Conservation (phyloP, 371 early-diverging fungal species). For the Cokeromyces recurvatus region DNA sequence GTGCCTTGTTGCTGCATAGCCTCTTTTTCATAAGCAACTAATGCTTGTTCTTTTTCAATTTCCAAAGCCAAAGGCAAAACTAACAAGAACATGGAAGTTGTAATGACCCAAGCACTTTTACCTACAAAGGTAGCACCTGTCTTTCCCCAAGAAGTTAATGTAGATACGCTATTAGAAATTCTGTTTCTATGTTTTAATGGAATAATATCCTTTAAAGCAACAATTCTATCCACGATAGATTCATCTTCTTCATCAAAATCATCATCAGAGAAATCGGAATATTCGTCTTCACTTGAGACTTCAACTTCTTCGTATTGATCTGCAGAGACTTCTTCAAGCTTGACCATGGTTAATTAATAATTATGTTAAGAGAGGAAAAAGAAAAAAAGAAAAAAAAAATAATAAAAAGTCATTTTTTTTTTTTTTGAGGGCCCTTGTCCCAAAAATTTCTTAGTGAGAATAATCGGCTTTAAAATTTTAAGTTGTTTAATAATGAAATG, state of each 20-base stretch:
- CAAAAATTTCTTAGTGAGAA: no score
- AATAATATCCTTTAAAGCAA: conserved; percentile 73
- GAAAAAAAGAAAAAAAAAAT: conserved; percentile 8
- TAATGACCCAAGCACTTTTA: conserved; percentile 77
- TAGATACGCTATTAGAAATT: conserved; percentile 46
- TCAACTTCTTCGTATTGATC: conserved; percentile 43
- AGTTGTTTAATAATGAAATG: no score
- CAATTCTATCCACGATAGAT: conserved; percentile 64
- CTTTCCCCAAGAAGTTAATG: conserved; percentile 53
- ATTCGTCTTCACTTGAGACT: conserved; percentile 45
- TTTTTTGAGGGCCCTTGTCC: no score
- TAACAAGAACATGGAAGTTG: conserved; percentile 71
- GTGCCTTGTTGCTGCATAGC: conserved; percentile 62
- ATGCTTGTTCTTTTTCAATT: conserved; percentile 71
- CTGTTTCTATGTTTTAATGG: conserved; percentile 63
- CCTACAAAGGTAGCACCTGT: conserved; percentile 60
- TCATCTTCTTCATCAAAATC: conserved; percentile 56
- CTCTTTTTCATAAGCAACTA: conserved; percentile 73
- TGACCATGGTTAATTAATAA: conserved; percentile 36
- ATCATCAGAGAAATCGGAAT: conserved; percentile 55
- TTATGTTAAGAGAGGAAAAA: conserved; percentile 2
- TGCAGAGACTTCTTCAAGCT: conserved; percentile 48
- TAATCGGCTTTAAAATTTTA: no score
- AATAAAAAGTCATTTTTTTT: no score
- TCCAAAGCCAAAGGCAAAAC: conserved; percentile 73